Percentiles rank a stretch among this genome's conserved stretches.
phyloP scores from a whole-genome alignment of 2,329 filamentous ascomycete genomes.

The Aureobasidium vineae region DNA sequence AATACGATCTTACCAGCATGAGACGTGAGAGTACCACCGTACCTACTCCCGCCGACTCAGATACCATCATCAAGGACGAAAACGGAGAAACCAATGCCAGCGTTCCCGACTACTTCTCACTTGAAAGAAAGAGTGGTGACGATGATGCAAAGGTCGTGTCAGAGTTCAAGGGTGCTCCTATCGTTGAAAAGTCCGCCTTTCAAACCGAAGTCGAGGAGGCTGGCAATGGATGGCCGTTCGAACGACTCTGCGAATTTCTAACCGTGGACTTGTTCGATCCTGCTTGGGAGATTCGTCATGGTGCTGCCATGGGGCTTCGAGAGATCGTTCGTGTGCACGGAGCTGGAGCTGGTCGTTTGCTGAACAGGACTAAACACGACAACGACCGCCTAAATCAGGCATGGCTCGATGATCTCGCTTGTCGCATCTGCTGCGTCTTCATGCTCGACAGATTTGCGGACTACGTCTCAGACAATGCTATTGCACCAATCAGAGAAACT shows the following conservation, averaged over 20 bases:
- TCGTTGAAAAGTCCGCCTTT: constrained; percentile 82
- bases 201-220: constrained; percentile 73
- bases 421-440: constrained; percentile 88
- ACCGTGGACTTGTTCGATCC: constrained; percentile 91
- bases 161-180: constrained; percentile 83
- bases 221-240: constrained; percentile 88
- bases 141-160: constrained; percentile 91
- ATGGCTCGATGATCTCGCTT: constrained; percentile 95
- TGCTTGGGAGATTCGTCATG: constrained; percentile 93
- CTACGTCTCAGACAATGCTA: constrained; percentile 95
- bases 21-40: constrained; percentile 63
- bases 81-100: constrained; percentile 52
- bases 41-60: constrained; percentile 50
- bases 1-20: constrained; percentile 69
- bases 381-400: constrained; percentile 77
- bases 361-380: constrained; percentile 65
- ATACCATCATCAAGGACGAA: constrained; percentile 56
- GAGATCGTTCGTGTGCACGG: constrained; percentile 93
- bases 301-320: constrained; percentile 89
- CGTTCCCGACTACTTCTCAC: constrained; percentile 76
- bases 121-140: constrained; percentile 77
- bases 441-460: constrained; percentile 98
- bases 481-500: constrained; percentile 93
- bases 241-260: constrained; percentile 89
- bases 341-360: constrained; percentile 74